These are phyloP conservation scores for Senna tora DNA, from an alignment of 306 rosid genomes.

Conservation along the genomic window DNA sequence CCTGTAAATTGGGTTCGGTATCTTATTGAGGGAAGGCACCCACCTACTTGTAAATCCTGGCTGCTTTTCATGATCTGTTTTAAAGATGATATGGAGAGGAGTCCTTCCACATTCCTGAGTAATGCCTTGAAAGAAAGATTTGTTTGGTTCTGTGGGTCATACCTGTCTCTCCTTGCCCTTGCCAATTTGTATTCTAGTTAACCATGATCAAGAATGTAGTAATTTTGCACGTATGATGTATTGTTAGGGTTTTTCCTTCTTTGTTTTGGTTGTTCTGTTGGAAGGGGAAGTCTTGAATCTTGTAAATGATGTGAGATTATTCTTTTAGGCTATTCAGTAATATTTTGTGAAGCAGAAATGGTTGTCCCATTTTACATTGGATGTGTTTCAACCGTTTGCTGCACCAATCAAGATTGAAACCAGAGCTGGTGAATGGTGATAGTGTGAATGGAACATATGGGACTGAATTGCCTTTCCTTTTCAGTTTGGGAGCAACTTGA, in stretches of 20 bases:
- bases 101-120: constrained; percentile 50
- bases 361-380: constrained; percentile 43
- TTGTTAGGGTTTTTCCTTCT: constrained; percentile 54
- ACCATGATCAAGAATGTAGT: constrained; percentile 66
- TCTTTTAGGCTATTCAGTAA: constrained; percentile 74
- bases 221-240: constrained; percentile 60
- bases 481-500: neutral
- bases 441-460: constrained; percentile 7
- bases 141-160: constrained; percentile 56
- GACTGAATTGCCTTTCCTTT: neutral
- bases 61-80: constrained; percentile 44
- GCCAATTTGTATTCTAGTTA: constrained; percentile 53
- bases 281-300: constrained; percentile 52
- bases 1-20: constrained; percentile 42
- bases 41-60: constrained; percentile 42
- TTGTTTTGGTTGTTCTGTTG: constrained; percentile 47
- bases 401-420: constrained; percentile 29
- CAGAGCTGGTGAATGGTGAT: constrained; percentile 41
- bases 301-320: constrained; percentile 85
- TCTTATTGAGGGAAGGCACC: constrained; percentile 40
- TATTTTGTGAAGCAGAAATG: constrained; percentile 55
- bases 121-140: constrained; percentile 49
- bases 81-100: constrained; percentile 52
- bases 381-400: constrained; percentile 20
- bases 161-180: constrained; percentile 44